phyloP scores from a whole-genome alignment of 768 basidiomycete genomes.

The Mycena kentingensis region DNA sequence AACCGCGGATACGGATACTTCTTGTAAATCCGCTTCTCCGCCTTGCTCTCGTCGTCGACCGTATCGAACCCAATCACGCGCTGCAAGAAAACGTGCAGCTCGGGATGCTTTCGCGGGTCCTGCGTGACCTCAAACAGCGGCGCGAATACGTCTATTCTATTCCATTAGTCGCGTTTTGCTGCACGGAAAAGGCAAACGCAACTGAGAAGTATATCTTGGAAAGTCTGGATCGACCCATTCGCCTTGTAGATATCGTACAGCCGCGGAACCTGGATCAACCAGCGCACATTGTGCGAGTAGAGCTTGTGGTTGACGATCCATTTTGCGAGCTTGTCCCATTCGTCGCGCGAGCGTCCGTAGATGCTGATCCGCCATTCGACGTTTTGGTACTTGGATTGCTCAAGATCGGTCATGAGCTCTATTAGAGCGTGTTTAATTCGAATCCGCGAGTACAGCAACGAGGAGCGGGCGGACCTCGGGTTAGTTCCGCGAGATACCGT shows the following conservation, averaged over 20 bases:
- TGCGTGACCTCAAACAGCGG: constrained; percentile 96
- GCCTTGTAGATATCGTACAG: constrained; percentile 95
- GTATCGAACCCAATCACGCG: constrained; percentile 96
- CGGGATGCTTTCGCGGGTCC: constrained; percentile 87
- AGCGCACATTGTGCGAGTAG: constrained; percentile 94
- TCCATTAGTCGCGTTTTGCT: neutral
- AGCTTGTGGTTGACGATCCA: constrained; percentile 96
- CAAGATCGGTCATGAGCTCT: constrained; percentile 98
- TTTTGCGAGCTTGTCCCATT: constrained; percentile 98
- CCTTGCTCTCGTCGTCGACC: constrained; percentile 98
- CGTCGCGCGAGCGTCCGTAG: constrained; percentile 78
- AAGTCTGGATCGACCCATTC: constrained; percentile 78
- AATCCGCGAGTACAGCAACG: neutral
- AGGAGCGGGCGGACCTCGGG: constrained; percentile 61
- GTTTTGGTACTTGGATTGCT: constrained; percentile 99
- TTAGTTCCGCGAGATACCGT: constrained; percentile 91
- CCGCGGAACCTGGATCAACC: constrained; percentile 95
- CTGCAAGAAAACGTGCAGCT: constrained; percentile 93
- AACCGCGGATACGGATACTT: constrained; percentile 91
- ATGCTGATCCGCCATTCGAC: constrained; percentile 98
- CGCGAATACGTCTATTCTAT: constrained; percentile 75
- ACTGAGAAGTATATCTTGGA: constrained; percentile 92
- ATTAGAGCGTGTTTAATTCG: constrained; percentile 3
- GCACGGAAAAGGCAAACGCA: constrained; percentile 16
- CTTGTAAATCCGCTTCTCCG: constrained; percentile 86